Evolutionary conservation across 2,329 filamentous ascomycete species (phyloP), one percentile per base, ranked within the genome.

Genomic region (Ophiostoma tasmaniense): DNA sequence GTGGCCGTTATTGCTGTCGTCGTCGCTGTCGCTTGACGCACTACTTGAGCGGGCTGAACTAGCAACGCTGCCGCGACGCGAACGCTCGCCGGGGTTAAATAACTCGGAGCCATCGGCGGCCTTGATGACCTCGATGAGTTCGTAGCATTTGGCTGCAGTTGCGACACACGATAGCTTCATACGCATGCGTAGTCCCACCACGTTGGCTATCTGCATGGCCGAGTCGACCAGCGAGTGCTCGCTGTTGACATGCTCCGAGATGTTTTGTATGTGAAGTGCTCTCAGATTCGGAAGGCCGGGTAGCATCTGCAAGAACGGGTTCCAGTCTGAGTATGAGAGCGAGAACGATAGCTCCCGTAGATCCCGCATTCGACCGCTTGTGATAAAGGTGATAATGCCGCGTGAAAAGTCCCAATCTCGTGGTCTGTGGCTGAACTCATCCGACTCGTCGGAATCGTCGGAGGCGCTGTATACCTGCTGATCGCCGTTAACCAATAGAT

Each of bases 151-250:
- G 55, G 81, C 81, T n/a, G 84, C 83, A 68, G 95, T 85, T 22
- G 89, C 92, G 73, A 94, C 84, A 75, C 93, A 94, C 77, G 88
- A 91, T 17, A 95, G 82, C 74, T 89, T 87, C 33, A 93, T 85
- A 73, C 93, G 90, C 0, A 90, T 89, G 4, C 90, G 85, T 20
- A 95, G 81, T 14, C 89, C 88, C 68, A 94, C 87, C 64, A 93
- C 90, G 76, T 94, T 90, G 39, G 93, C 84, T 64, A 94, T 85
- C 75, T 93, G 90, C 71, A 91, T 80, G 0, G 90, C 91, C 37
- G 93, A 81, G 75, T 95, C 91, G 71, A 85, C 85, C 1, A 87
- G 83, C 67, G 90, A 87, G 68, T 75, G 85, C 76, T 45, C 66
- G 2, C 37, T 28, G 59, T 67, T 22, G 14, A 73, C 42, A 28